phyloP scores from a whole-genome alignment of 2,329 filamentous ascomycete species.

The Neofusicoccum cordaticola region DNA sequence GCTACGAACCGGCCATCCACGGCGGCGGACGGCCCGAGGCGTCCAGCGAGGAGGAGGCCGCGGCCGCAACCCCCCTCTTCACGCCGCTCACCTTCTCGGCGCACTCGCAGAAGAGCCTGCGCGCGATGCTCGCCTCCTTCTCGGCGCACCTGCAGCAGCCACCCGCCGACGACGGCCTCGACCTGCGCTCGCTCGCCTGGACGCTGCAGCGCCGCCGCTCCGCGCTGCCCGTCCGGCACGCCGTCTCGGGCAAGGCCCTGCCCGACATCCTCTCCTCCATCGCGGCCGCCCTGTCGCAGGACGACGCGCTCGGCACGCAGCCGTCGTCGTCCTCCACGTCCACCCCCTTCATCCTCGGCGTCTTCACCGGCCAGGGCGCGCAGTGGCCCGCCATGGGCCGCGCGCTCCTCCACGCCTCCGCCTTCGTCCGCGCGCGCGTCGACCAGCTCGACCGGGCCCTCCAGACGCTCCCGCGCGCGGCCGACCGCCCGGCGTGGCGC shows the following conservation, averaged over 20 bases:
- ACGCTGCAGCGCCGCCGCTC: conserved; percentile 20
- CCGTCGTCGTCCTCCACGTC: too few relatives aligned
- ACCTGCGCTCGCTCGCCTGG: conserved; percentile 20
- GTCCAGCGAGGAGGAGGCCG: too few relatives aligned
- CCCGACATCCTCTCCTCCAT: not conserved
- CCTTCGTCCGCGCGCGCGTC: conserved; percentile 19
- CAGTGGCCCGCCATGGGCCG: conserved; percentile 42
- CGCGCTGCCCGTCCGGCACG: conserved; percentile 5
- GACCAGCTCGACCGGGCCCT: conserved; percentile 23
- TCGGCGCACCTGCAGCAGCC: not conserved
- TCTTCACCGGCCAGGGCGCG: conserved; percentile 46
- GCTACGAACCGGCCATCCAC: not conserved
- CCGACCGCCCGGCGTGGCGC: conserved; percentile 19
- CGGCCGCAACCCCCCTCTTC: not conserved
- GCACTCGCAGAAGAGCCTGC: not conserved
- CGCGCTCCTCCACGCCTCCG: conserved; percentile 30
- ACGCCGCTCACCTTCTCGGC: conserved; percentile 19
- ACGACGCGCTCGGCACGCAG: not conserved
- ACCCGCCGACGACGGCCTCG: not conserved
- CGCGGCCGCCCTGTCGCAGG: not conserved
- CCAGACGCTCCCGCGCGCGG: conserved; percentile 13
- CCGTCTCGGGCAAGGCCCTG: not conserved
- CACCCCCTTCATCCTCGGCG: conserved; percentile 23
- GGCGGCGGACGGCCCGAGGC: not conserved
- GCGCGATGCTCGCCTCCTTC: too few relatives aligned